Evolutionary conservation across 2,329 filamentous ascomycete species (phyloP).

Genomic region (Paracoccidioides brasiliensis): DNA sequence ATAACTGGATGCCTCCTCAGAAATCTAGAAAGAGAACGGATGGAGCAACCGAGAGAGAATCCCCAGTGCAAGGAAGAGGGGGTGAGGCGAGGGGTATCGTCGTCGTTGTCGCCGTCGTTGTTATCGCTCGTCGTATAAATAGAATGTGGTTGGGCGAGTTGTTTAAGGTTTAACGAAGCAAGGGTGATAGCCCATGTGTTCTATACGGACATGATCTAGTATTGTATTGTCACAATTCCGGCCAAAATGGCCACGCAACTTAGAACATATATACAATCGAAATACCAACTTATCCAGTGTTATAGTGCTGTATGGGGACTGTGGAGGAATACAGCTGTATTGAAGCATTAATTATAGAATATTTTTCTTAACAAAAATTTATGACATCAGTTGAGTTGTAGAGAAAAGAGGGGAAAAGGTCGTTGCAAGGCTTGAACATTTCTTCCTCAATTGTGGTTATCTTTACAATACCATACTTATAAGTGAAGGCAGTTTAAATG

Average conservation of each 20-base stretch:
- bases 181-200: no score
- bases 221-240: neutral
- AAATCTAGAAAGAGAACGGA: neutral
- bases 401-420: no score
- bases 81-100: neutral
- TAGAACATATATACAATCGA: neutral
- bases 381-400: no score
- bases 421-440: no score
- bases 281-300: neutral
- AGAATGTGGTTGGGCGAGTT: neutral
- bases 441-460: neutral
- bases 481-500: neutral
- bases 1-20: constrained; percentile 14
- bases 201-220: neutral
- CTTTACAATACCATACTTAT: neutral
- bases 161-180: no score
- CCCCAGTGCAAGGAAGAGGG: neutral
- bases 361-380: no score
- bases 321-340: no score
- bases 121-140: neutral
- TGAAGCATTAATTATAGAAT: no score
- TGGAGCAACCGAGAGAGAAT: neutral
- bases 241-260: neutral
- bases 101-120: neutral
- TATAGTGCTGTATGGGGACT: neutral